A percentile compares a stretch with the other conserved stretches of the same genome.
Conservation (phyloP, 2,329 filamentous ascomycete genomes). For the Lachnellula hyalina region DNA sequence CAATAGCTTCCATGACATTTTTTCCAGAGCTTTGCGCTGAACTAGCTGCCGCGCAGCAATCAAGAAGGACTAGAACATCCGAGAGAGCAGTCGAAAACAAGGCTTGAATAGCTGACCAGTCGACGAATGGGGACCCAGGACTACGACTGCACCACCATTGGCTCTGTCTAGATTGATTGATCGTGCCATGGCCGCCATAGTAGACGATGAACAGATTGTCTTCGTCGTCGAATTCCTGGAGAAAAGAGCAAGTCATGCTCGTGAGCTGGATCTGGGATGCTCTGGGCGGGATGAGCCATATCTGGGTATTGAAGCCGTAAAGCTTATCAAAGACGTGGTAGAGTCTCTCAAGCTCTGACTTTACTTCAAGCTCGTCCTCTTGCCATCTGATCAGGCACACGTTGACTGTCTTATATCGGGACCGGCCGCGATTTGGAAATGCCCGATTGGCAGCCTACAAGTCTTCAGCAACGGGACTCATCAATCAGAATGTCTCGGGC, state of each 20-base stretch:
- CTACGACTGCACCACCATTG: slow-evolving; percentile 11
- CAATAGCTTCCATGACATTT: slow-evolving; percentile 58
- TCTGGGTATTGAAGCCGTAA: slow-evolving; percentile 52
- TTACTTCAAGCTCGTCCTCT: slow-evolving; percentile 48
- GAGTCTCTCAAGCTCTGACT: slow-evolving; percentile 52
- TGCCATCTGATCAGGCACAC: slow-evolving; percentile 53
- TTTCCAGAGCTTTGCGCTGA: slow-evolving; percentile 53
- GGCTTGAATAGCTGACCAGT: slow-evolving; percentile 53
- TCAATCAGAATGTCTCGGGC: background rate
- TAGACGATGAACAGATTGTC: slow-evolving; percentile 54
- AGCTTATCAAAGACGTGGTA: slow-evolving; percentile 46
- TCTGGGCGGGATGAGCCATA: slow-evolving; percentile 52
- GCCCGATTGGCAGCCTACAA: slow-evolving; percentile 15
- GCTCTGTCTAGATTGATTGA: slow-evolving; percentile 40
- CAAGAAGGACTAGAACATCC: slow-evolving; percentile 15
- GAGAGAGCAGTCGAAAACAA: slow-evolving; percentile 10
- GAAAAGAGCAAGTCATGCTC: slow-evolving; percentile 50
- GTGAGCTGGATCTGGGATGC: slow-evolving; percentile 41
- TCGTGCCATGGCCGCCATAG: slow-evolving; percentile 55
- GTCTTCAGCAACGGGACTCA: background rate
- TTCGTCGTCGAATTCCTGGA: slow-evolving; percentile 50
- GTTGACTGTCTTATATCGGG: slow-evolving; percentile 51
- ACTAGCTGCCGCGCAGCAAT: slow-evolving; percentile 42
- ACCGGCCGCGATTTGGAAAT: slow-evolving; percentile 45
- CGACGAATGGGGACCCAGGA: slow-evolving; percentile 18